Percentiles rank a stretch among this genome's conserved stretches.
Conservation (phyloP, 2,329 filamentous ascomycete species). For the Claviceps capensis region DNA sequence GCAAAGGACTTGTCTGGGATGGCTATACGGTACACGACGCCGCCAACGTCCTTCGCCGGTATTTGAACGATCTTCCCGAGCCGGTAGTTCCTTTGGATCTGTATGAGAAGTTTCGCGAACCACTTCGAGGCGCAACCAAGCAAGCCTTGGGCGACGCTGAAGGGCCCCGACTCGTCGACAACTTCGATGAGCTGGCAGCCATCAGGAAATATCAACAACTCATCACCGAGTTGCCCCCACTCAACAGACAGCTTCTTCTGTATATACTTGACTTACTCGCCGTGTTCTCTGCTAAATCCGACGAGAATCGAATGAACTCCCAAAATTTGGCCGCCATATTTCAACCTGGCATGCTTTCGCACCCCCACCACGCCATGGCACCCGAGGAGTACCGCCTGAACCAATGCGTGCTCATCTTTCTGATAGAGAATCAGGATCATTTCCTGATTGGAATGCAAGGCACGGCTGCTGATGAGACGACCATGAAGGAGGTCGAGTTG, state of each 20-base stretch:
- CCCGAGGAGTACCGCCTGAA: conserved; percentile 88
- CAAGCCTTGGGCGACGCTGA: conserved; percentile 60
- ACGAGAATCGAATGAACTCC: conserved; percentile 93
- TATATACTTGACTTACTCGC: conserved; percentile 94
- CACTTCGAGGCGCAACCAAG: conserved; percentile 57
- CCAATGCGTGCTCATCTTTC: conserved; percentile 91
- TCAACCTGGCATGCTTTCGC: conserved; percentile 88
- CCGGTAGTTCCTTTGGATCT: conserved; percentile 91
- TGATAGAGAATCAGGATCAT: conserved; percentile 97
- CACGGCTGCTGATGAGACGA: conserved; percentile 85
- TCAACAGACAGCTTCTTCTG: conserved; percentile 85
- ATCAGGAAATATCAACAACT: conserved; percentile 76
- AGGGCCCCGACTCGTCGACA: conserved; percentile 55
- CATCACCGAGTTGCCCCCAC: conserved; percentile 81
- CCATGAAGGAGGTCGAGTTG: conserved; percentile 50
- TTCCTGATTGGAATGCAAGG: conserved; percentile 98
- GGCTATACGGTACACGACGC: conserved; percentile 98
- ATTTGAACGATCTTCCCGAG: conserved; percentile 91
- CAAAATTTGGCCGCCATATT: conserved; percentile 94
- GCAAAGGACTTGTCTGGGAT: conserved; percentile 92
- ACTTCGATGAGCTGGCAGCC: conserved; percentile 48
- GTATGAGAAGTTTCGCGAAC: conserved; percentile 82
- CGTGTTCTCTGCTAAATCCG: conserved; percentile 92
- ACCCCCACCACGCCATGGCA: conserved; percentile 89
- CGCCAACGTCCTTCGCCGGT: conserved; percentile 86